These are phyloP conservation scores for Galium porrigens DNA, from an alignment of 305 asterid species.

Conservation along the genomic window DNA sequence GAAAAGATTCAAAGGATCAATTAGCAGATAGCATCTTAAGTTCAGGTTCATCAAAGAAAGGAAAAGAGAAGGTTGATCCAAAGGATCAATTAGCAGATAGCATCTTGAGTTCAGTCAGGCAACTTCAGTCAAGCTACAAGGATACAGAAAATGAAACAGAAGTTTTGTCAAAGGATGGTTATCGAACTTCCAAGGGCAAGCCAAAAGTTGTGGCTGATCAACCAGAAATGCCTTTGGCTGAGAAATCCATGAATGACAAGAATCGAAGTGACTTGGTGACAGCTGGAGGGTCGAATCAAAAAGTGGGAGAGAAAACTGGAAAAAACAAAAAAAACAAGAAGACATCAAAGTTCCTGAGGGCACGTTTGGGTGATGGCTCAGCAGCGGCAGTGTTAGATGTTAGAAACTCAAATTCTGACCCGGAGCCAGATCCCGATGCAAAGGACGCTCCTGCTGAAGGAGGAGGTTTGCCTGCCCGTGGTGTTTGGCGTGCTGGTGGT, in stretches of 20 bases:
- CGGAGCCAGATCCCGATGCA: constrained; percentile 38
- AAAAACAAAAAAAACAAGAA: constrained; percentile 66
- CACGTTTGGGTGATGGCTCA: constrained; percentile 71
- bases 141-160: constrained; percentile 46
- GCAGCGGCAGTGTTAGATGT: constrained; percentile 42
- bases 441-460: constrained; percentile 22
- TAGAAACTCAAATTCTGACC: constrained; percentile 32
- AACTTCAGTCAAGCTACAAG: constrained; percentile 46
- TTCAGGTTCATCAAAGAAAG: no score
- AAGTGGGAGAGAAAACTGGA: constrained; percentile 33
- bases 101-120: constrained; percentile 40
- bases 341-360: constrained; percentile 66
- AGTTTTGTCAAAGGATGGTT: constrained; percentile 74
- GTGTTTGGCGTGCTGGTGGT: constrained; percentile 76
- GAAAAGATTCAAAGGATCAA: constrained; percentile 18
- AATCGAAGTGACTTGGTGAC: constrained; percentile 25
- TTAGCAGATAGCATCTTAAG: not conserved
- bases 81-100: constrained; percentile 40
- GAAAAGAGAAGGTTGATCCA: constrained; percentile 28
- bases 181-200: constrained; percentile 46
- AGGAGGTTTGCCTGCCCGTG: constrained; percentile 28
- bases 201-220: constrained; percentile 26
- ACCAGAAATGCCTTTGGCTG: constrained; percentile 19
- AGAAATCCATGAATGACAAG: constrained; percentile 26
- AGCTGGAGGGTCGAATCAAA: constrained; percentile 29